A percentile compares a stretch with the other conserved stretches of the same genome.
Conservation (phyloP, 495 filamentous ascomycete genomes). For the Neurospora terricola region DNA sequence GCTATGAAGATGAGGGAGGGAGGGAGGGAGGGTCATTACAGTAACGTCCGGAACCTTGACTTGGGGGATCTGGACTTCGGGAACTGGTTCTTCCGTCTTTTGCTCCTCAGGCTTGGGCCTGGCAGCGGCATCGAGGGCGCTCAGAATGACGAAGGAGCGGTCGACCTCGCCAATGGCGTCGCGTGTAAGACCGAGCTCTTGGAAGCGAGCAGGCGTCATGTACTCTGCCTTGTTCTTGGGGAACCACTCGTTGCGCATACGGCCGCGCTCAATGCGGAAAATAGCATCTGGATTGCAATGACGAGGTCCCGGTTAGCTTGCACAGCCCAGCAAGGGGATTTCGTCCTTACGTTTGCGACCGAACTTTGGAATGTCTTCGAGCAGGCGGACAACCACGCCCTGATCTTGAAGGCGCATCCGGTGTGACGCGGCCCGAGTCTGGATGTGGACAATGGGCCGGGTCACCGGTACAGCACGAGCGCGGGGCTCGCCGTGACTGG, state of each 20-base stretch:
- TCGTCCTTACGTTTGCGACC: constrained; percentile 44
- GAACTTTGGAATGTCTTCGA: constrained; percentile 48
- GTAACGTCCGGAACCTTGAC: background rate
- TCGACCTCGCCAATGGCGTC: constrained; percentile 33
- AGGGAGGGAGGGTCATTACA: constrained; percentile 2
- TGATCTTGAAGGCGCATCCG: constrained; percentile 18
- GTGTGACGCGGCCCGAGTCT: constrained; percentile 21
- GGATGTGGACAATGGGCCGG: constrained; percentile 2
- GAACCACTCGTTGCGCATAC: constrained; percentile 41
- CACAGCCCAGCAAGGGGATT: background rate
- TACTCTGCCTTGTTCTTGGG: constrained; percentile 33
- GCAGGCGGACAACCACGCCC: constrained; percentile 49
- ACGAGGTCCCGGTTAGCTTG: background rate
- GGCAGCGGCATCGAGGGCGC: constrained; percentile 2
- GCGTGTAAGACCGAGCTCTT: constrained; percentile 28
- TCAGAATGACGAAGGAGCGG: constrained; percentile 19
- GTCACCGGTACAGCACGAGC: background rate
- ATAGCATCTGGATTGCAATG: constrained; percentile 25
- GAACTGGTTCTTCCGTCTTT: background rate
- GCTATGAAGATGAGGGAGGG: background rate
- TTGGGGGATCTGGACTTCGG: background rate
- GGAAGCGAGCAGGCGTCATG: constrained; percentile 33
- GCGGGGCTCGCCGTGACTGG: background rate
- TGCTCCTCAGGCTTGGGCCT: background rate
- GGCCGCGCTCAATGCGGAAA: constrained; percentile 34